Evolutionary conservation across 2,329 filamentous ascomycete genomes (phyloP), one percentile per base, ranked within the genome.

Genomic region (Verticillium nubilum): DNA sequence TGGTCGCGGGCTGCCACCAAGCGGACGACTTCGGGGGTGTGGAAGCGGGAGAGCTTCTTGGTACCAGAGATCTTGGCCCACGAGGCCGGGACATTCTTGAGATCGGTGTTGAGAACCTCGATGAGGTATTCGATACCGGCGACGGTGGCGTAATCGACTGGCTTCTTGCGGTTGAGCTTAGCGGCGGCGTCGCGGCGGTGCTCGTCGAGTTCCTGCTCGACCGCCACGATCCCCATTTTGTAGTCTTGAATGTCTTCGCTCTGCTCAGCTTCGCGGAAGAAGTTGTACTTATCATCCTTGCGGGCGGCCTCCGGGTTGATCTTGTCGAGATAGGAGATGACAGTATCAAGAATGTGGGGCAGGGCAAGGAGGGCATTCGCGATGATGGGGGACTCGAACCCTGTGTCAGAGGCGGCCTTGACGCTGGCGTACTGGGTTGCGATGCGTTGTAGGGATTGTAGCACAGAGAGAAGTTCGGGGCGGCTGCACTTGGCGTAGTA

Each of bases 401-500:
- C 89, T 10, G 85, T 83, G 63, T 92, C 86, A 9, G 80, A 78
- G 2, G 88, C 77, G 0, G 80, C 78, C 60, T 87, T 88, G 62
- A 92, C 81, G 62, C 84, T 79, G 0, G 84, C 77, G 69, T 92
- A 98, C 67, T 95, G 89, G 59, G 84, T 86, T 0, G 91, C 85
- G 53, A 98, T 91, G 60, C 80, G 84, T 67, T 97, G 92, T 60
- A 99, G 79, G 0, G 90, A 90, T 72, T 98, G 93, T 1, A 99
- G 80, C 4, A 96, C 88, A 0, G 85, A 86, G 2, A 98, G 80
- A 4, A 99, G 85, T 73, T 99, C 95, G 0, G 93, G 89, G 0
- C 95, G 87, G 1, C 91, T 90, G 72, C 93, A 98, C 76, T 96
- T 97, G 56, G 93, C 92, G 74, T 99, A 99, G 78, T 98, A 99